phyloP scores from a whole-genome alignment of 2,329 filamentous ascomycete genomes.

The Sporothrix euskadiensis region DNA sequence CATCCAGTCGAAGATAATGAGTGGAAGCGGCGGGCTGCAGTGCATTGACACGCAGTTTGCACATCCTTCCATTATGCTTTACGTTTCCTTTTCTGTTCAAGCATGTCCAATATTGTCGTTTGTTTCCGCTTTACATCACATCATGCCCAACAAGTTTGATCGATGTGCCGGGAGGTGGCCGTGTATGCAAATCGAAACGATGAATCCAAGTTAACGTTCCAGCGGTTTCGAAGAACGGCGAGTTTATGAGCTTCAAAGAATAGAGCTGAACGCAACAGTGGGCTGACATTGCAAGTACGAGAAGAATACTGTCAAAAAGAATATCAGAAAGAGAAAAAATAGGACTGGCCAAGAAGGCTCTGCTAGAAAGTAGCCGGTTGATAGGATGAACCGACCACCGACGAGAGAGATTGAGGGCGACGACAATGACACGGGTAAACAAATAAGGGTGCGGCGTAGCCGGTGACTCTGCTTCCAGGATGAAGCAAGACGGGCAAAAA shows the following conservation, averaged over 20 bases:
- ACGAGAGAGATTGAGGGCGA: background rate
- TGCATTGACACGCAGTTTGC: constrained; percentile 17
- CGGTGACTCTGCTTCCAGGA: background rate
- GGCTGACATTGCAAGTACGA: background rate
- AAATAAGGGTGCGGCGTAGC: constrained; percentile 2
- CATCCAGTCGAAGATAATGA: background rate
- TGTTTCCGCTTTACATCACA: background rate
- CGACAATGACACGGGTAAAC: background rate
- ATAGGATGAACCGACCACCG: constrained; percentile 18
- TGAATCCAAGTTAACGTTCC: background rate
- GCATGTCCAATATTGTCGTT: background rate
- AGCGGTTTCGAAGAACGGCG: background rate
- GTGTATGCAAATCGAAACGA: constrained; percentile 20
- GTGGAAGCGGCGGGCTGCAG: background rate
- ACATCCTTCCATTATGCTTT: background rate
- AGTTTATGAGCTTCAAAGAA: constrained; percentile 8
- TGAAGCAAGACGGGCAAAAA: background rate
- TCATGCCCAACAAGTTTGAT: background rate
- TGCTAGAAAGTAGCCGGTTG: background rate
- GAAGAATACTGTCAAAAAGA: too few relatives aligned
- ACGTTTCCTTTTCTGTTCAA: background rate
- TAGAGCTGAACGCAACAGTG: background rate
- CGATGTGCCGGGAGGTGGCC: constrained; percentile 15
- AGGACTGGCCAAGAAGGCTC: background rate
- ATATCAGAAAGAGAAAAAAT: background rate